phyloP scores from a whole-genome alignment of 148 eudicot species.

The Drosera capensis region DNA sequence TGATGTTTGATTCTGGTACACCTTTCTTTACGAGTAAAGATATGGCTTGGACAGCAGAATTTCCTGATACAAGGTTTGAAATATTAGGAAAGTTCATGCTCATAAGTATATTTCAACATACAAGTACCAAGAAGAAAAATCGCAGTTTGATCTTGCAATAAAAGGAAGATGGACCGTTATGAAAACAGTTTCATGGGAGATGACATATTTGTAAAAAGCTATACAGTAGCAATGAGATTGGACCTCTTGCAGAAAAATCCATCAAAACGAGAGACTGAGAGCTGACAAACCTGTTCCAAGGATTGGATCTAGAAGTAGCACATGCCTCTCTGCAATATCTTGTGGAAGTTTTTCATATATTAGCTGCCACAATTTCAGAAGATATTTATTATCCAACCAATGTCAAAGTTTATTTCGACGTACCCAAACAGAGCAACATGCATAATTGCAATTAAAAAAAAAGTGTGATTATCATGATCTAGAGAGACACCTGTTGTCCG shows the following conservation, averaged over 20 bases:
- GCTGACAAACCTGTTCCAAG: conserved; percentile 71
- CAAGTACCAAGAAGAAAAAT: neutral
- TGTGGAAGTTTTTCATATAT: conserved; percentile 85
- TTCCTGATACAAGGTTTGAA: conserved; percentile 31
- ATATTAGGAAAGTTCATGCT: conserved; percentile 2
- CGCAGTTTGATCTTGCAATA: too few species aligned
- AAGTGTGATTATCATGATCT: neutral
- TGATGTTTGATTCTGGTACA: conserved; percentile 84
- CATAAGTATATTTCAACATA: neutral
- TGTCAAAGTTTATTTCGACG: neutral
- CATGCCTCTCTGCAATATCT: conserved; percentile 86
- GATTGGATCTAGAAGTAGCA: conserved; percentile 85
- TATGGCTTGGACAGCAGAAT: conserved; percentile 93
- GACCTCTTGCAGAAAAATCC: too few species aligned
- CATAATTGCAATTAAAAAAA: neutral
- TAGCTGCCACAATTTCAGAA: conserved; percentile 25
- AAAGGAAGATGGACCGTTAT: too few species aligned
- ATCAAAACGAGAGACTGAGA: conserved; percentile 3
- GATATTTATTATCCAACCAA: too few species aligned
- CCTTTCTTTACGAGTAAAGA: conserved; percentile 76
- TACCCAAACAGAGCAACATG: conserved; percentile 1
- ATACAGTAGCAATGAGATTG: too few species aligned
- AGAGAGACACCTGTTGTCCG: conserved; percentile 59
- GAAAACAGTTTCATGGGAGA: too few species aligned
- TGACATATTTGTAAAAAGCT: too few species aligned